phyloP scores from a whole-genome alignment of 148 eudicot genomes.

The Vaccinium macrocarpon region DNA sequence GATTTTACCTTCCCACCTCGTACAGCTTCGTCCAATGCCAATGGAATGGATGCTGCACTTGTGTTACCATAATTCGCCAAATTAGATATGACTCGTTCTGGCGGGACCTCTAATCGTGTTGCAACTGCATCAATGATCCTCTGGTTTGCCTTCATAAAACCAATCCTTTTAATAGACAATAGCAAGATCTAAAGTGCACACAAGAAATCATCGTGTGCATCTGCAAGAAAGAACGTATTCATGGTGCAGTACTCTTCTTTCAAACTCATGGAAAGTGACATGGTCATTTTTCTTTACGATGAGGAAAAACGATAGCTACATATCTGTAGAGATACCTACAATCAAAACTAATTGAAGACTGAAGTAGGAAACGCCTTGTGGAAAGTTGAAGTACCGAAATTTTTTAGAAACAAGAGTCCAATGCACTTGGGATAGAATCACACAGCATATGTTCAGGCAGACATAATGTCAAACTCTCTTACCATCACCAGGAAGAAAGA shows the following conservation, averaged over 20 bases:
- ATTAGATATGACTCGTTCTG: slow-evolving; percentile 80
- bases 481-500: background rate
- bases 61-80: slow-evolving; percentile 93
- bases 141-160: slow-evolving; percentile 73
- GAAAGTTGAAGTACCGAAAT: background rate
- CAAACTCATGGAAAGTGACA: background rate
- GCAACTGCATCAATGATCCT: slow-evolving; percentile 84
- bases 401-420: background rate
- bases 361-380: background rate
- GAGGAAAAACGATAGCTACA: background rate
- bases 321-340: background rate
- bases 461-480: background rate
- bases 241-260: background rate
- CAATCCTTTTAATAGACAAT: background rate
- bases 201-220: background rate
- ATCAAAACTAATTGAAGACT: background rate
- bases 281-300: background rate
- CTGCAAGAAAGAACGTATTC: background rate
- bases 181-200: background rate
- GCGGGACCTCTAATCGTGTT: slow-evolving; percentile 65
- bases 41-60: slow-evolving; percentile 94
- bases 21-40: slow-evolving; percentile 92
- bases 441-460: background rate
- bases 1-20: slow-evolving; percentile 74
- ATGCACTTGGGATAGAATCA: background rate